Evolutionary conservation across 768 basidiomycete species (phyloP).

Genomic region (Pulveroboletus sp.): DNA sequence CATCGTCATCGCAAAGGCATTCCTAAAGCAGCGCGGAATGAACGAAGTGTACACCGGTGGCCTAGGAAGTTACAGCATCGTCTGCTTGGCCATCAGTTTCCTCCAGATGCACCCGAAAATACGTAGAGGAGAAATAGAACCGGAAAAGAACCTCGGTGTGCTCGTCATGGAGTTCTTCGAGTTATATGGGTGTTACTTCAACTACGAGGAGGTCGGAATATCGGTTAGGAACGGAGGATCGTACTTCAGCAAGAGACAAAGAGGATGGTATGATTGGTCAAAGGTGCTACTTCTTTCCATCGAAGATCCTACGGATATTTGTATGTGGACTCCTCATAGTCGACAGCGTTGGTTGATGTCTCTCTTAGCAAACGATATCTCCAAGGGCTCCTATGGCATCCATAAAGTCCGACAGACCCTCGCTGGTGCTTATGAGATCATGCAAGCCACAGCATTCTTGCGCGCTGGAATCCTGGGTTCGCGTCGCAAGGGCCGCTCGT

Average conservation of each 20-base stretch:
- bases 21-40: constrained; percentile 84
- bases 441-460: constrained; percentile 70
- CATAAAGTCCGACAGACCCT: constrained; percentile 76
- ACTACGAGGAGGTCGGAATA: constrained; percentile 86
- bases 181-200: constrained; percentile 88
- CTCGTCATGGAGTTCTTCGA: constrained; percentile 97
- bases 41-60: constrained; percentile 99
- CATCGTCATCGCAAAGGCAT: constrained; percentile 86
- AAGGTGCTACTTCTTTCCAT: constrained; percentile 66
- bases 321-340: constrained; percentile 45
- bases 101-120: constrained; percentile 98
- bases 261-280: constrained; percentile 74
- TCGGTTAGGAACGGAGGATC: constrained; percentile 82
- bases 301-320: constrained; percentile 87
- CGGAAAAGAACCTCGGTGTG: constrained; percentile 86
- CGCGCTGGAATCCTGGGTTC: constrained; percentile 60
- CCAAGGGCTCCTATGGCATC: constrained; percentile 81
- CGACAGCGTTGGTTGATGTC: not conserved
- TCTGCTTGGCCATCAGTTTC: constrained; percentile 90
- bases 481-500: constrained; percentile 45
- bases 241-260: constrained; percentile 76
- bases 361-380: constrained; percentile 83
- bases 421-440: constrained; percentile 72
- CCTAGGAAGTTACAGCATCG: constrained; percentile 89
- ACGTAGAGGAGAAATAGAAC: constrained; percentile 80